phyloP scores from a whole-genome alignment of 2,329 filamentous ascomycete species.

The Gyromitra esculenta region DNA sequence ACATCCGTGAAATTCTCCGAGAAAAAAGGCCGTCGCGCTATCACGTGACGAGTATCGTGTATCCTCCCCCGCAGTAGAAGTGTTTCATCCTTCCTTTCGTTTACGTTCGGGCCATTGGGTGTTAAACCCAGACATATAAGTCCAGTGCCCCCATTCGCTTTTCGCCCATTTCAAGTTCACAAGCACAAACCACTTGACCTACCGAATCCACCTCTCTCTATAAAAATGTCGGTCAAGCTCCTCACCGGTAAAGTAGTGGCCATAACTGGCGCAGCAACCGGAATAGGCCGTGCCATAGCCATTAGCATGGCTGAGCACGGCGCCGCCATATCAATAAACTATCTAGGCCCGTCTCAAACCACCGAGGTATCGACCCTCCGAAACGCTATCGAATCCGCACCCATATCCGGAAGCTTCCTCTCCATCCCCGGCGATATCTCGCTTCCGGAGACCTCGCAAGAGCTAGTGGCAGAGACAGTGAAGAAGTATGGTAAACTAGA shows the following conservation, averaged over 20 bases:
- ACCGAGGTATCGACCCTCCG: slow-evolving; percentile 67
- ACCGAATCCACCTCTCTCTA: background rate
- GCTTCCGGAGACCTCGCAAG: slow-evolving; percentile 74
- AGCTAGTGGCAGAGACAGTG: slow-evolving; percentile 74
- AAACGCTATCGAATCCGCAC: slow-evolving; percentile 64
- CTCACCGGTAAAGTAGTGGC: slow-evolving; percentile 80
- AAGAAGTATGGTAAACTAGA: slow-evolving; percentile 67
- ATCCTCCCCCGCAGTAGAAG: background rate
- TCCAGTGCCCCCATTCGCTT: background rate
- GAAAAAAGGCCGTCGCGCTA: background rate
- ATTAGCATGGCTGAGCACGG: slow-evolving; percentile 81
- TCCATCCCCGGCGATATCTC: slow-evolving; percentile 81
- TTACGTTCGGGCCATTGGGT: no score
- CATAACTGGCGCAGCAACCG: slow-evolving; percentile 86
- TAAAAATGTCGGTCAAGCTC: slow-evolving; percentile 61
- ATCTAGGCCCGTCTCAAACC: slow-evolving; percentile 67
- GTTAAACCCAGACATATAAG: slow-evolving; percentile 21
- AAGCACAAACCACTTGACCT: background rate
- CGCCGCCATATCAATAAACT: slow-evolving; percentile 76
- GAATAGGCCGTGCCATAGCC: slow-evolving; percentile 85
- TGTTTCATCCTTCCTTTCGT: no score
- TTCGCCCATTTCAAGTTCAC: background rate
- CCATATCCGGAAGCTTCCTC: slow-evolving; percentile 68
- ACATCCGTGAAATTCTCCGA: slow-evolving; percentile 11
- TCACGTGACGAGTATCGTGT: slow-evolving; percentile 37